Evolutionary conservation across 2,329 filamentous ascomycete genomes (phyloP).

Genomic region (Cadophora luteo-olivacea): DNA sequence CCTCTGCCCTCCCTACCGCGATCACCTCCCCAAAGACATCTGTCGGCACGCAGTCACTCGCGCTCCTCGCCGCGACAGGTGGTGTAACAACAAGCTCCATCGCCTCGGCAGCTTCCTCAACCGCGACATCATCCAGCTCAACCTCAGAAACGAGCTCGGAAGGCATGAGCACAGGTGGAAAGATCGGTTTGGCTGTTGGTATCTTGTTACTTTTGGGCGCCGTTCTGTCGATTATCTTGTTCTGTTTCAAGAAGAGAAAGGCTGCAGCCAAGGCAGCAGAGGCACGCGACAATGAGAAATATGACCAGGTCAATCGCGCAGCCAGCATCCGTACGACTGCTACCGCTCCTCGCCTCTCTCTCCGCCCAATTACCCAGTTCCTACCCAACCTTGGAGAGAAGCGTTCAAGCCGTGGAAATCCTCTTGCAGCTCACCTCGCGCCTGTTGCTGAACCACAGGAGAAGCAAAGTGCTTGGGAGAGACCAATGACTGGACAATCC

Average conservation of each 20-base stretch:
- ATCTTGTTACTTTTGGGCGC: slow-evolving; percentile 73
- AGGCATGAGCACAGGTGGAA: slow-evolving; percentile 52
- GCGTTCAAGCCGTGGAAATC: slow-evolving; percentile 56
- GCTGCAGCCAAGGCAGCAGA: slow-evolving; percentile 64
- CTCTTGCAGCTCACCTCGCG: slow-evolving; percentile 49
- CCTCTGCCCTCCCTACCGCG: slow-evolving; percentile 28
- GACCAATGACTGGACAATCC: slow-evolving; percentile 51
- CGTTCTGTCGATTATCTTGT: slow-evolving; percentile 71
- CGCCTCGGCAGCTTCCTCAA: slow-evolving; percentile 25
- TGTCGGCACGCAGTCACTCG: slow-evolving; percentile 24
- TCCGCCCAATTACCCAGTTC: slow-evolving; percentile 86
- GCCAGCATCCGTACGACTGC: slow-evolving; percentile 44
- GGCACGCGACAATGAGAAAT: slow-evolving; percentile 70
- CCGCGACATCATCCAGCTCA: slow-evolving; percentile 24
- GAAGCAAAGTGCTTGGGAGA: slow-evolving; percentile 31
- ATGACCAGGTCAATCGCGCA: slow-evolving; percentile 37
- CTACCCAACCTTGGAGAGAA: slow-evolving; percentile 69
- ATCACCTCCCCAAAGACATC: slow-evolving; percentile 33
- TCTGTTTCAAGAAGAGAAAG: slow-evolving; percentile 73
- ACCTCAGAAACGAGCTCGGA: slow-evolving; percentile 25
- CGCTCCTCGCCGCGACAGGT: slow-evolving; percentile 28
- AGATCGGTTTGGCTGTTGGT: slow-evolving; percentile 86
- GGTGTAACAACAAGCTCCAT: slow-evolving; percentile 9
- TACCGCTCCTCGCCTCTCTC: slow-evolving; percentile 78
- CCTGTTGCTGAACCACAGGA: slow-evolving; percentile 34